Base-by-base conservation (phyloP, 2,329 filamentous ascomycete genomes). In the Grosmannia serpens region DNA sequence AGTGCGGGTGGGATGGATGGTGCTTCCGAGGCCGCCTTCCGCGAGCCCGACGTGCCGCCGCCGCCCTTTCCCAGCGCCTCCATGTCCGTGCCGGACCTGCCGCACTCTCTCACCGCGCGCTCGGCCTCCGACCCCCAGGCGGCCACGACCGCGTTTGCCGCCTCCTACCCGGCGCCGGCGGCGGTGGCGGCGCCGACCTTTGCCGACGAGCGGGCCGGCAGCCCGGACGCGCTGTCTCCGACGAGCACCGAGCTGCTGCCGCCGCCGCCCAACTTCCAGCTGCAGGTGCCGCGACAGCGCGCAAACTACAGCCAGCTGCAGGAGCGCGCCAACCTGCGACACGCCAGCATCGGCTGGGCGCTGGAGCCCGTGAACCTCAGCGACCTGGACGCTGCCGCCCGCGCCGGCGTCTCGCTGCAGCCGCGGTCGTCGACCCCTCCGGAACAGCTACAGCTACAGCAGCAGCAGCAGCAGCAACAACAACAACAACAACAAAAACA, bases 281-380 rank as follows among this genome's bases (percentile, higher is more conserved):
- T 44, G 50, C 58, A 15, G 53, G 13, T 57, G 58, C 61, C 58
- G 58, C 44, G 47, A 3, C 52, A 29, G 44, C 60, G 59, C 2
- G 52, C 55, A 27, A 62, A 62, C 53, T 61, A 61, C 41, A 53
- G 33, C 20, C 46, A 63, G 53, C 58, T 59, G 27, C 58, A 63
- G 53, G 60, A 64, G 51, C 60, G 60, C n/a, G 63, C 65, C 22
- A 67, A 69, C 55, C 54, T 62, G 50, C 67, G 70, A 11, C 64
- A 63, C 22, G 66, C 69, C 20, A 71, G 70, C 61, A 68, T 72
- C 15, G 68, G 66, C 35, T 67, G 69, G 55, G 67, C 67, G 20
- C 64, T 73, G 35, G 71, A 72, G 61, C 70, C 70, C 7, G 64
- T 72, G 20, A 56, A 62, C 4, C 57, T 66, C 3, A 57, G 61